These are phyloP conservation scores for Arthrobotrys megalospora DNA, from an alignment of 2,329 filamentous ascomycete genomes.

Conservation along the genomic window DNA sequence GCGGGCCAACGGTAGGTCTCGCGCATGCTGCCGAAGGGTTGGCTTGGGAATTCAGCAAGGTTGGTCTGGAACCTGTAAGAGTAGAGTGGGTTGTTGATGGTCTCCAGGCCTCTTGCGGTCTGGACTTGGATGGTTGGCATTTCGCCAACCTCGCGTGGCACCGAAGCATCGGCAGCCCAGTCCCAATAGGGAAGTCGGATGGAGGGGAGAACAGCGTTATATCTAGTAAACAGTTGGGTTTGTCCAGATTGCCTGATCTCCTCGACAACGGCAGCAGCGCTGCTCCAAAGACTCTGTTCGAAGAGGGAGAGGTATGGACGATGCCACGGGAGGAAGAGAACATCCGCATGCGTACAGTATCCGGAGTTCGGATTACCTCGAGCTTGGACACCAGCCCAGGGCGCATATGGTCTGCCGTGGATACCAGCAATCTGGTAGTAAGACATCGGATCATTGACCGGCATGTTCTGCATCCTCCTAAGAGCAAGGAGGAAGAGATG, in stretches of 20 bases:
- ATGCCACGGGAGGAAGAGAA: conserved; percentile 83
- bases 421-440: conserved; percentile 89
- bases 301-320: conserved; percentile 79
- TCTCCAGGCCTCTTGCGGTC: conserved; percentile 73
- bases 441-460: conserved; percentile 77
- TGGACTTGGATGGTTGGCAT: conserved; percentile 69
- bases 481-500: conserved; percentile 84
- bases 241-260: conserved; percentile 68
- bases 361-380: conserved; percentile 28
- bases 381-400: conserved; percentile 33
- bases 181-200: conserved; percentile 71
- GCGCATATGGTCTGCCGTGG: conserved; percentile 72
- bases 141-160: conserved; percentile 61
- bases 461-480: conserved; percentile 78
- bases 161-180: conserved; percentile 69
- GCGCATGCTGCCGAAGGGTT: conserved; percentile 42
- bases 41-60: conserved; percentile 33
- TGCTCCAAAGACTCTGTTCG: conserved; percentile 67
- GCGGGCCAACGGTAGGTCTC: conserved; percentile 40
- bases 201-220: conserved; percentile 68
- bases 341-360: conserved; percentile 55
- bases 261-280: conserved; percentile 67
- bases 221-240: conserved; percentile 64
- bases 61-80: conserved; percentile 72
- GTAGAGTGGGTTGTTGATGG: conserved; percentile 76